Base-by-base conservation (phyloP, 257 asterid species). In the Solanum appendiculatum region DNA sequence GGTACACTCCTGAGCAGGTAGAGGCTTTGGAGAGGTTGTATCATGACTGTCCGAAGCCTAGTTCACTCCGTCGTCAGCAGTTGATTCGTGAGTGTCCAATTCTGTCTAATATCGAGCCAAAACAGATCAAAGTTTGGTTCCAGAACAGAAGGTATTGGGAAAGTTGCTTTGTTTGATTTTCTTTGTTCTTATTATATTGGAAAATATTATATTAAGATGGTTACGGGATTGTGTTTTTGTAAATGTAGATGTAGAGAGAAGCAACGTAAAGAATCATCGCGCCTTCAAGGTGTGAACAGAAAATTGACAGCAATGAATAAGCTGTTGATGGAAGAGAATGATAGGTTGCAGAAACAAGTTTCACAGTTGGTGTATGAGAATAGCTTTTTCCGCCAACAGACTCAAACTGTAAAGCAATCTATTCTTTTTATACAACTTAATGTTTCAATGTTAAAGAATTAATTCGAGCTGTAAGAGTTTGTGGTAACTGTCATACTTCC, bases 81-180 rank as follows among this genome's bases (percentile, higher is more conserved):
- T 94, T 97, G 51, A 97, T 97, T 85, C 90, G 99, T 8, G 99
- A 95, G 73, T 97, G 98, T 77, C 98, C 98, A 0, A 94, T 97
- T 66, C 96, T 97, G 20, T 92, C 99, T 48, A 93, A 97, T 89
- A 97, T 97, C 23, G 99, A 97, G 92, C 99, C 99, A 5, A 97
- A 95, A 91, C 99, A 97, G 94, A 97, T 95, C 97, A 97, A 96
- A 97, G 99, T 97, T 56, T 97, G 99, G 99, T 97, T 97, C 78
- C 99, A 97, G 81, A 97, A 95, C 92, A 89, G 99, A 95, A 94
- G 99, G 99, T 95, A 88, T 54, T 21, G 37, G 3, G 60, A 3
- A 29, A 73, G 10, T 21, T 0, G 31, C 51, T 73, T 73, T 21
- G 5, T 84, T 37, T 56, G 31, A 44, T 31, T 7, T 10, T n/a